Percentiles rank a stretch among this genome's conserved stretches.
Conservation (phyloP, 2,329 filamentous ascomycete species). For the Meredithiella fracta region DNA sequence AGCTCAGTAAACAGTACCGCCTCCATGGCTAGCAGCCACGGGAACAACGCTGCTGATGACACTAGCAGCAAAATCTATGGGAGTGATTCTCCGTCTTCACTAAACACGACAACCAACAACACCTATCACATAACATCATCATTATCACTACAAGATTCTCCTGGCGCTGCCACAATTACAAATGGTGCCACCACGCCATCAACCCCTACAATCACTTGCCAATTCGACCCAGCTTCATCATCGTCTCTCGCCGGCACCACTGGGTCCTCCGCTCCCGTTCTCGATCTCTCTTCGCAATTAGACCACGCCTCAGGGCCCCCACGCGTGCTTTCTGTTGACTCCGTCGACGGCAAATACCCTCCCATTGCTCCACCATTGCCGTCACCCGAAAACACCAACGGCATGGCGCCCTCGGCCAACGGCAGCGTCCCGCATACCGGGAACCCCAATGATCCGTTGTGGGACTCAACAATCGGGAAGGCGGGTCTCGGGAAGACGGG, state of each 20-base stretch:
- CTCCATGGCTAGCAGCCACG: conserved; percentile 25
- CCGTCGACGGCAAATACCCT: conserved; percentile 5
- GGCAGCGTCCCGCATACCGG: conserved; percentile 18
- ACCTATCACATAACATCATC: neutral
- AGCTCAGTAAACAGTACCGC: conserved; percentile 39
- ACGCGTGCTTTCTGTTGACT: conserved; percentile 7
- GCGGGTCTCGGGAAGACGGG: conserved; percentile 59
- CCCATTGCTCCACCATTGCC: conserved; percentile 14
- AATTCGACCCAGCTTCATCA: neutral
- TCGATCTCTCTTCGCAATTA: neutral
- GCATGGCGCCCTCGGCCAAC: conserved; percentile 9
- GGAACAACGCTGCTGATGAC: conserved; percentile 18
- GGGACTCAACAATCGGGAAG: conserved; percentile 54
- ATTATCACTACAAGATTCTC: conserved; percentile 3
- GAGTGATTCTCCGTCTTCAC: neutral
- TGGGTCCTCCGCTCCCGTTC: neutral
- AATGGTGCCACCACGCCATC: conserved; percentile 1
- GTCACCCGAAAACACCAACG: conserved; percentile 16
- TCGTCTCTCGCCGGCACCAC: neutral
- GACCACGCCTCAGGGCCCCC: neutral
- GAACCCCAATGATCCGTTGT: conserved; percentile 22
- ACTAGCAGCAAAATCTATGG: conserved; percentile 14
- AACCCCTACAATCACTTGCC: neutral
- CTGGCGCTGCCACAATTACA: conserved; percentile 2
- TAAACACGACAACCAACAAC: neutral